Percentiles rank a stretch among this genome's conserved stretches.
Conservation (phyloP, 176 grass and related monocot species). For the Zea luxurians region DNA sequence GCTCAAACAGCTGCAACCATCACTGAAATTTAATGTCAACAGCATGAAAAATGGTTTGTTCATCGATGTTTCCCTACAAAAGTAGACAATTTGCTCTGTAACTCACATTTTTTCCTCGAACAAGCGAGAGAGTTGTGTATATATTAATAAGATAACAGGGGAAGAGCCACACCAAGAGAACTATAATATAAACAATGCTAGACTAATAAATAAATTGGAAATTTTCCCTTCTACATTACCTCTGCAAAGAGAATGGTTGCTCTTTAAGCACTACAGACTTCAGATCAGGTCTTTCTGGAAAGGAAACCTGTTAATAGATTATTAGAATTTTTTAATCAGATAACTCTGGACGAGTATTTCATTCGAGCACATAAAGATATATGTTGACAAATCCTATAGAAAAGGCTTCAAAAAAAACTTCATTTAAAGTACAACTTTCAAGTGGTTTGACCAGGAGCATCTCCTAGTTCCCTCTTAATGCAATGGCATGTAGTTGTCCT, state of each 20-base stretch:
- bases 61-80: slow-evolving; percentile 81
- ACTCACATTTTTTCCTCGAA: slow-evolving; percentile 15
- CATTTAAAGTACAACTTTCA: neutral
- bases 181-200: neutral
- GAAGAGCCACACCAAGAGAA: neutral
- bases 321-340: slow-evolving; percentile 23
- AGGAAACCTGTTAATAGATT: slow-evolving; percentile 63
- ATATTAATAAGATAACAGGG: neutral
- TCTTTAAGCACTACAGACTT: slow-evolving; percentile 67
- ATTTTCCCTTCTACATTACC: slow-evolving; percentile 35
- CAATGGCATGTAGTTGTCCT: neutral
- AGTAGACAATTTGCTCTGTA: slow-evolving; percentile 32
- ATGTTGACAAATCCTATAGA: neutral
- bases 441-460: neutral
- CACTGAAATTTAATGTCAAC: slow-evolving; percentile 84
- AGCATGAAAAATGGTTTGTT: slow-evolving; percentile 71
- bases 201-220: neutral
- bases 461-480: neutral
- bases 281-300: slow-evolving; percentile 85
- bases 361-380: neutral
- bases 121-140: neutral
- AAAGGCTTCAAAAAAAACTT: neutral
- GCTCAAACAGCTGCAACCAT: slow-evolving; percentile 65
- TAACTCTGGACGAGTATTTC: neutral
- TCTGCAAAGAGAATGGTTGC: slow-evolving; percentile 93